Evolutionary conservation across 2,329 filamentous ascomycete species (phyloP).

Genomic region (Teratosphaeriaceae sp.): DNA sequence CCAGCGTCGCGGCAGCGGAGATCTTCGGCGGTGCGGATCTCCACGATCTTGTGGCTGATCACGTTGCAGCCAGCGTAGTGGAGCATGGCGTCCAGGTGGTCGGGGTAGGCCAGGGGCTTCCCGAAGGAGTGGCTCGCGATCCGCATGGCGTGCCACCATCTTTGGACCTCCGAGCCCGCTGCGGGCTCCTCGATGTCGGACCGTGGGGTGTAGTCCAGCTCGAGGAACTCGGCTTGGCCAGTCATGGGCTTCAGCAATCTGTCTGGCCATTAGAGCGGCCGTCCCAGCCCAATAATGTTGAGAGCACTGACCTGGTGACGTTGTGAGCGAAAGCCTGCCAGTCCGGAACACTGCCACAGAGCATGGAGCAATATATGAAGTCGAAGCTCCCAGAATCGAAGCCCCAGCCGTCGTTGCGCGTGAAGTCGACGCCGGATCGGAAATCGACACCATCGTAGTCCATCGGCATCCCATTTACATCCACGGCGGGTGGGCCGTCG

Average conservation of each 20-base stretch:
- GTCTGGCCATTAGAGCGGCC: no score
- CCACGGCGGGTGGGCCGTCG: conserved; percentile 3
- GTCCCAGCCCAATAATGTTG: no score
- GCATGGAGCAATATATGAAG: conserved; percentile 74
- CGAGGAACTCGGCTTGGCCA: conserved; percentile 62
- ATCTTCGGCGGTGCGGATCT: conserved; percentile 57
- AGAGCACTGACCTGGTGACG: conserved; percentile 38
- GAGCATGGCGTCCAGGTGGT: conserved; percentile 55
- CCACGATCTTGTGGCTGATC: conserved; percentile 56
- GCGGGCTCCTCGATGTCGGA: conserved; percentile 60
- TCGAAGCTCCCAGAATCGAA: conserved; percentile 66
- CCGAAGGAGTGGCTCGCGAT: conserved; percentile 60
- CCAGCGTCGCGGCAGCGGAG: conserved; percentile 31
- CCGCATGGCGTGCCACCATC: conserved; percentile 64
- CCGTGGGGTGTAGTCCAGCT: conserved; percentile 74
- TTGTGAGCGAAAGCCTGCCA: background rate
- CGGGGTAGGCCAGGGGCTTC: conserved; percentile 60
- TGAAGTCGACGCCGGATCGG: conserved; percentile 54
- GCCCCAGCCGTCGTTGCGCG: conserved; percentile 64
- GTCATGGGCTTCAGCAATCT: background rate
- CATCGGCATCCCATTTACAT: background rate
- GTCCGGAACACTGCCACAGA: conserved; percentile 67
- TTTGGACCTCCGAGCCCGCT: conserved; percentile 47
- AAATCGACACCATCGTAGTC: conserved; percentile 11
- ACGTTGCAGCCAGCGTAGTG: conserved; percentile 70